Evolutionary conservation across 441 rosid species (phyloP).

Genomic region (Flueggea neowawraea): DNA sequence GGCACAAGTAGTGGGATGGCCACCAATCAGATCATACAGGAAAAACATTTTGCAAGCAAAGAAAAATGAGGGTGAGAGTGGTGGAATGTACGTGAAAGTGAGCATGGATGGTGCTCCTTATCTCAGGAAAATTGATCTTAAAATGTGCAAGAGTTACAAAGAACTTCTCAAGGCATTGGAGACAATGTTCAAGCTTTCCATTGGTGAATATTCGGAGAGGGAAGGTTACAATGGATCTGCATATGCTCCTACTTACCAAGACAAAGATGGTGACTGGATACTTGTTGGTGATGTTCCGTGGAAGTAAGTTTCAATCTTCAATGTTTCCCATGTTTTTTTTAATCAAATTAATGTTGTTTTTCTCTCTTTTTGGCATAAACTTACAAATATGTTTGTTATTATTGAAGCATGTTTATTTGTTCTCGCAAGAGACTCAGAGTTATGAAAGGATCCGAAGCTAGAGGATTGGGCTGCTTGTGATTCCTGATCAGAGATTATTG

Average conservation of each 20-base stretch:
- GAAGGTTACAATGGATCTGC: constrained; percentile 87
- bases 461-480: constrained; percentile 24
- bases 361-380: not conserved
- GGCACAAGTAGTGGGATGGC: constrained; percentile 90
- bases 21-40: constrained; percentile 67
- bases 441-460: constrained; percentile 70
- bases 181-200: constrained; percentile 72
- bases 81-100: constrained; percentile 62
- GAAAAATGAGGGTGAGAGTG: constrained; percentile 41
- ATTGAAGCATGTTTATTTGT: constrained; percentile 61
- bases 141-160: constrained; percentile 47
- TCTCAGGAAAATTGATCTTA: constrained; percentile 76
- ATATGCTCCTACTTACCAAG: constrained; percentile 75
- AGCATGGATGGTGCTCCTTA: constrained; percentile 92
- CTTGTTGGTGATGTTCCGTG: constrained; percentile 88
- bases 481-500: too few relatives aligned
- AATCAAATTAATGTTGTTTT: not conserved
- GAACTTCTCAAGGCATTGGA: constrained; percentile 66
- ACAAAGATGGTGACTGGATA: constrained; percentile 97
- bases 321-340: not conserved
- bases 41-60: constrained; percentile 48
- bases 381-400: constrained; percentile 1
- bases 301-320: constrained; percentile 44
- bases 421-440: constrained; percentile 82
- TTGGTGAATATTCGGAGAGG: constrained; percentile 72